phyloP scores from a whole-genome alignment of 306 rosid species.

The Ormosia semicastrata region DNA sequence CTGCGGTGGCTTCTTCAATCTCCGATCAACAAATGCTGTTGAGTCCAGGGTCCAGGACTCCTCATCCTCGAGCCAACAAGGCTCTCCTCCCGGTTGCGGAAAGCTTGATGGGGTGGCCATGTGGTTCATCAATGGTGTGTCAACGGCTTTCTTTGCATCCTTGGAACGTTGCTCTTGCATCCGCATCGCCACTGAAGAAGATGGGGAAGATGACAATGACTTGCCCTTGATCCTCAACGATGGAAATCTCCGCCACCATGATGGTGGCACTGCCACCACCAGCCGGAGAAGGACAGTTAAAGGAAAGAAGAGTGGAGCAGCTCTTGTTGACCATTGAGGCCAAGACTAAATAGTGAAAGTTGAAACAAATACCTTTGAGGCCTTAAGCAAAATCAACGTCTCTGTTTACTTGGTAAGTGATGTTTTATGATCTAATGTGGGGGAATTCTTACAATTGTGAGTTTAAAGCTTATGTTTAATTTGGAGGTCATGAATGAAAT shows the following conservation, averaged over 20 bases:
- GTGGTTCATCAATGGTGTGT: slow-evolving; percentile 56
- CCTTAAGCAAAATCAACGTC: background rate
- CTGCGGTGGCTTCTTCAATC: slow-evolving; percentile 46
- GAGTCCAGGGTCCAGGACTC: slow-evolving; percentile 36
- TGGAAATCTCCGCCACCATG: slow-evolving; percentile 39
- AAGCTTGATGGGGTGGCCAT: slow-evolving; percentile 51
- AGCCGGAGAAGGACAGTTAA: slow-evolving; percentile 32
- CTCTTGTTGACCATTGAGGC: background rate
- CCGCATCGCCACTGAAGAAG: slow-evolving; percentile 53
- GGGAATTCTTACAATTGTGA: background rate
- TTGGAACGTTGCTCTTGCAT: slow-evolving; percentile 60
- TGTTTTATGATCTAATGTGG: background rate
- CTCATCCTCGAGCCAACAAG: slow-evolving; percentile 28
- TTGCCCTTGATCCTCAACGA: slow-evolving; percentile 58
- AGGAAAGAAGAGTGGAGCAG: slow-evolving; percentile 30
- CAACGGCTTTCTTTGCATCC: slow-evolving; percentile 54
- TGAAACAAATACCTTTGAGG: background rate
- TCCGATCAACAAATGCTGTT: slow-evolving; percentile 47
- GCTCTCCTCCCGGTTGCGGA: slow-evolving; percentile 35
- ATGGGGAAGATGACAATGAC: slow-evolving; percentile 42
- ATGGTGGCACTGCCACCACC: background rate
- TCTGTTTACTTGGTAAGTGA: slow-evolving; percentile 24
- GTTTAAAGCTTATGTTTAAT: slow-evolving; percentile 22
- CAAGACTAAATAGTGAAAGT: background rate
- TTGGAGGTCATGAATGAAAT: background rate